Percentiles rank a stretch among this genome's conserved stretches.
phyloP scores from a whole-genome alignment of 2,329 filamentous ascomycete genomes.

The Colletotrichum aenigma region DNA sequence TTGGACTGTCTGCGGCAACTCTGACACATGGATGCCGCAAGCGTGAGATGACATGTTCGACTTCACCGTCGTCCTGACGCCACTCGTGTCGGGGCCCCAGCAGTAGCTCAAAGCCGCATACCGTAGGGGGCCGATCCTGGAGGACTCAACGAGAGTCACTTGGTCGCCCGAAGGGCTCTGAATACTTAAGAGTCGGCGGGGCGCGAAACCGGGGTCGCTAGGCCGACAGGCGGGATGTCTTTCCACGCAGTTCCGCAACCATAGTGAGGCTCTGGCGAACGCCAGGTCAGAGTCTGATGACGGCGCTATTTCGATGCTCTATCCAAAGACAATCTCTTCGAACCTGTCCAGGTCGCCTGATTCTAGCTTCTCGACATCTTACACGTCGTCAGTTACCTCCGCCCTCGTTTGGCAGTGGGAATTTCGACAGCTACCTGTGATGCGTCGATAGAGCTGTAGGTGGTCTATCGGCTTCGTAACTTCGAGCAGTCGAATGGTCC shows the following conservation, averaged over 20 bases:
- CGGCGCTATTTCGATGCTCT: background rate
- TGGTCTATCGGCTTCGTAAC: background rate
- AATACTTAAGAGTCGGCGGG: background rate
- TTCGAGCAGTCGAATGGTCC: background rate
- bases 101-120: background rate
- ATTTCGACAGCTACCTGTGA: background rate
- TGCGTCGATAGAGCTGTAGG: background rate
- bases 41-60: background rate
- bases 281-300: background rate
- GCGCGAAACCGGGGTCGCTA: background rate
- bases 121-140: accelerated
- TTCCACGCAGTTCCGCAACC: background rate
- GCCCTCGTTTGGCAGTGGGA: background rate
- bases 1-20: background rate
- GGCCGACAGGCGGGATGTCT: background rate
- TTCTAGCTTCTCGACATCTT: background rate
- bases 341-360: background rate
- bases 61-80: background rate
- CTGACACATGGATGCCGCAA: background rate
- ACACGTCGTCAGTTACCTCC: background rate
- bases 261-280: background rate
- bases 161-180: background rate
- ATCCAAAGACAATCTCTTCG: background rate
- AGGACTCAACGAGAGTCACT: background rate
- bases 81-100: background rate